Percentiles rank a stretch among this genome's conserved stretches.
Conservation (phyloP, 352 stramenopile species). For the Phytophthora constricta region DNA sequence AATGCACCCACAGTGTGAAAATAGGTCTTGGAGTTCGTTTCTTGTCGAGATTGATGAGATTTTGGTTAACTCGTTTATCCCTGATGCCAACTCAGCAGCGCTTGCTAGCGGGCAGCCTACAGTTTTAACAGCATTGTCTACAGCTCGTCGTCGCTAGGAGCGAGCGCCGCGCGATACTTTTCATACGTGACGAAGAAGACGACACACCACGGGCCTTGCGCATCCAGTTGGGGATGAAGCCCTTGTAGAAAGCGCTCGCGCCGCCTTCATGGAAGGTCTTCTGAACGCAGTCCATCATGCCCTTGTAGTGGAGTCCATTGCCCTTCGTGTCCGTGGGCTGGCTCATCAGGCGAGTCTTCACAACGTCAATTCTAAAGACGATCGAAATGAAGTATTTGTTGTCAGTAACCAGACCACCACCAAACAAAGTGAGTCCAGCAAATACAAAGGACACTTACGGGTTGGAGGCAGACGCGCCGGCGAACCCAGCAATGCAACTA, state of each 20-base stretch:
- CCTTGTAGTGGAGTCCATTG: constrained; percentile 64
- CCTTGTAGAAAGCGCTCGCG: constrained; percentile 79
- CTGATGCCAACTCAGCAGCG: constrained; percentile 26
- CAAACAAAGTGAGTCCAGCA: constrained; percentile 1
- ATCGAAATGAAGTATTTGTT: neutral
- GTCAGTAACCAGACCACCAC: constrained; percentile 10
- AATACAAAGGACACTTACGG: constrained; percentile 51
- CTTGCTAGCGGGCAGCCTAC: constrained; percentile 26
- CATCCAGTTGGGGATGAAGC: constrained; percentile 90
- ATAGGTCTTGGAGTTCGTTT: constrained; percentile 2
- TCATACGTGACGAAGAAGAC: constrained; percentile 91
- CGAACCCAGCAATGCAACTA: constrained; percentile 81
- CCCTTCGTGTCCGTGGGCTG: constrained; percentile 67
- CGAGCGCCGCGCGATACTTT: constrained; percentile 65
- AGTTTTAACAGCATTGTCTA: constrained; percentile 11
- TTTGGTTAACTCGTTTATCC: constrained; percentile 8
- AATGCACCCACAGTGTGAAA: constrained; percentile 7
- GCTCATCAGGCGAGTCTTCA: constrained; percentile 88
- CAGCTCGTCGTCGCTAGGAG: constrained; percentile 31
- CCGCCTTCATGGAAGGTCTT: constrained; percentile 80
- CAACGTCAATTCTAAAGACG: constrained; percentile 71
- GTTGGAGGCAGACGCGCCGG: constrained; percentile 73
- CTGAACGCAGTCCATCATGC: constrained; percentile 74
- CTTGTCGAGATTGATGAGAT: constrained; percentile 2
- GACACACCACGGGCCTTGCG: constrained; percentile 87